Evolutionary conservation across 257 asterid genomes (phyloP), one percentile per base, ranked within the genome.

Genomic region (Pogostemon cablin): DNA sequence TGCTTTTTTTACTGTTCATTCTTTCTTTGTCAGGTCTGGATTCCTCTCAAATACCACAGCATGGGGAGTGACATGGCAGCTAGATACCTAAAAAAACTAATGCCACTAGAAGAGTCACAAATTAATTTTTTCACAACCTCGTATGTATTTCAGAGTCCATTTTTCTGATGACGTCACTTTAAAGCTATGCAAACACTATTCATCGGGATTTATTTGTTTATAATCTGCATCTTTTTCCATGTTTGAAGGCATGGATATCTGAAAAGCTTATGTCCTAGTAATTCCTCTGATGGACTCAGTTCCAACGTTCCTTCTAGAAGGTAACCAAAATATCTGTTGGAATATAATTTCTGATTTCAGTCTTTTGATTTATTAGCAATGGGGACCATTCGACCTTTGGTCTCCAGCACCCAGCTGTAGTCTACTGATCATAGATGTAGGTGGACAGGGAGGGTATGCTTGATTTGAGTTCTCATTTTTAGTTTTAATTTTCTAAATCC

Each of bases 241-340:
- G 73, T 62, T 77, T 80, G 79, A 71, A 93, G 98, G 95, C 25
- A 49, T 61, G 95, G 91, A 56, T 93, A 91, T 85, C 75, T 93
- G 85, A 74, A 77, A 54, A 78, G 83, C 72, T 55, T 91, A 71
- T 93, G 95, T 80, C 95, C 92, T 65, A 78, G 86, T 73, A 48
- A 86, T 63, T 79, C 84, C 56, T 68, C 62, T 49, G 85, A 75
- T 41, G 61, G 74, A 68, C 54, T 32, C 77, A 78, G 64, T 60
- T 78, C 86, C 68, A 73, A 48, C 59, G 84, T 72, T 71, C 89
- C 85, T 74, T 65, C 85, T 61, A 80, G 52, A 77, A 91, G 96
- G 98, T 91, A 84, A 46, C 64, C 5, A 39, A 58, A 69, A 43
- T 41, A 8, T 49, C 34, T 41, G 2, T 72, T 52, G 12, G 67